Evolutionary conservation across 139 green algal species (phyloP), one percentile per base, ranked within the genome.

Genomic region (Marvania coccoides): DNA sequence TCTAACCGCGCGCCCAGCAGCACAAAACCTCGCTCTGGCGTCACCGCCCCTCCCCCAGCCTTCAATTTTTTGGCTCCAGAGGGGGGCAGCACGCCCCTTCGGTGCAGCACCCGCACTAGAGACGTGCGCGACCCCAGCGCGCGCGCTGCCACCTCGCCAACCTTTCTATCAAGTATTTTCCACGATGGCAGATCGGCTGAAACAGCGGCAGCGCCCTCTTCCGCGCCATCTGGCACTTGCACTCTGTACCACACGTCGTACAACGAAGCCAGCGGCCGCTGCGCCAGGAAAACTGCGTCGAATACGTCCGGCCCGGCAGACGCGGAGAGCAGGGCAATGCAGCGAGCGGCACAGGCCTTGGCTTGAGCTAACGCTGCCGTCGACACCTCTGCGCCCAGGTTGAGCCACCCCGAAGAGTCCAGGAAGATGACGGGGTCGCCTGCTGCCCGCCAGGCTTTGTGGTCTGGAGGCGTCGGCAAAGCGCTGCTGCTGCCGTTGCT

Each of bases 191-290:
- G 6, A 26, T 62, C 55, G 34, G 19, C 55, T 28, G 55, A 15
- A 28, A 51, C 19, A 51, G 19, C 42, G 35, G 45, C 24, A 23
- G 3, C 13, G 14, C 46, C 4, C 15, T 31, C 51, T 33, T 19
- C 48, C 23, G 23, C 55, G 0, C 35, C 13, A 3, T 14, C 5
- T 8, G 82, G 71, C 53, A 81, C 37, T 28, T 13, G 29, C 5
- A 87, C 70, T 9, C 69, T 63, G 72, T 73, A 87, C 30, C 72
- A 62, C 74, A 84, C 85, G 70, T 93, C 85, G 45, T 78, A 90
- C 3, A 74, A 45, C 0, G 66, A 38, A 13, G 73, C 61, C 31
- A 68, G 58, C 6, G 47, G 33, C 0, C 54, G 45, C 0, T 28
- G 51, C 0, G 58, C 47, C 9, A 83, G 67, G 53, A 93, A 82